Evolutionary conservation across 768 basidiomycete genomes (phyloP).

Genomic region (Naganishia kalamii): DNA sequence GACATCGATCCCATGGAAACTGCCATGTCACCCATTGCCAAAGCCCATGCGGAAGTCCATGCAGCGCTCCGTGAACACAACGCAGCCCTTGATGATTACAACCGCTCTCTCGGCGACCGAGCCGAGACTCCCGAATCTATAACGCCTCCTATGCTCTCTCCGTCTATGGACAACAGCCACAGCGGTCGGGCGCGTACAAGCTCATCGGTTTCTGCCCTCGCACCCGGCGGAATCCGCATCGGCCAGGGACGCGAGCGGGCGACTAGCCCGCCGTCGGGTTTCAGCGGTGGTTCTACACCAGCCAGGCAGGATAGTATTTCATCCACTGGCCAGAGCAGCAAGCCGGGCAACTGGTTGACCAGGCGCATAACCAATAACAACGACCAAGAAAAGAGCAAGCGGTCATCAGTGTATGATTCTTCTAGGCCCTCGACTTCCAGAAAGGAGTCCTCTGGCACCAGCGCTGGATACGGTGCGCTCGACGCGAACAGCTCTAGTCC

Average conservation of each 20-base stretch:
- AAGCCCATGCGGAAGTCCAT: conserved; percentile 11
- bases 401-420: background rate
- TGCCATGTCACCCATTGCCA: conserved; percentile 6
- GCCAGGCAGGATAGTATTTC: background rate
- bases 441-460: background rate
- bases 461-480: background rate
- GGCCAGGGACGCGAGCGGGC: background rate
- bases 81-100: too few relatives aligned
- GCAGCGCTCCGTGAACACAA: conserved; percentile 9
- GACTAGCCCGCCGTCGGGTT: background rate
- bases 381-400: conserved; percentile 24
- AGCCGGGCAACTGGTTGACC: conserved; percentile 27
- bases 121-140: background rate
- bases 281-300: conserved; percentile 3
- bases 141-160: conserved; percentile 1
- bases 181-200: background rate
- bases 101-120: background rate
- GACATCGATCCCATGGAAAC: conserved; percentile 19
- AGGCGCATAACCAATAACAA: conserved; percentile 13
- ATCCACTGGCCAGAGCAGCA: background rate
- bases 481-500: background rate
- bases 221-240: conserved; percentile 13
- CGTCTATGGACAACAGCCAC: background rate
- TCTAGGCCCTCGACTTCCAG: background rate
- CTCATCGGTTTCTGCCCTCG: conserved; percentile 3